Base-by-base conservation (phyloP, 306 rosid species). In the Comarum palustre region DNA sequence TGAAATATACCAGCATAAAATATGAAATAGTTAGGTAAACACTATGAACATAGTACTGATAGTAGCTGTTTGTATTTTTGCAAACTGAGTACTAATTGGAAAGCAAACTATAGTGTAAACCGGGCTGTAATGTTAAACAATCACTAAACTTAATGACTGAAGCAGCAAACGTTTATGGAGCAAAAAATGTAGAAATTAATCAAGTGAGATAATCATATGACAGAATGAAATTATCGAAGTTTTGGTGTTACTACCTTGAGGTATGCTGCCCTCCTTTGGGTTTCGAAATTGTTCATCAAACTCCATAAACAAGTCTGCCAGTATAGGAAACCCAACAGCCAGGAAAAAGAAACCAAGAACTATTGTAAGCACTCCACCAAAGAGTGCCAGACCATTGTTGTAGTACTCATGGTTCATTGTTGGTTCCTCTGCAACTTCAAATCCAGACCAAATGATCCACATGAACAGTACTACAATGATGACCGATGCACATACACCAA, bases 281-380 rank as follows among this genome's bases (percentile, higher is more conserved):
- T 45, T 69, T 34, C 50, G 84, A 58, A 86, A 17, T 73, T 81
- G 85, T 68, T 82, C 77, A 8, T 79, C 79, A 78, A 86, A 78
- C 61, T 74, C 77, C 22, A 82, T 74, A 64, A 79, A 75, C 80
- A 90, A 74, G 64, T 84, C 82, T 2, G 81, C 77, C 19, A 90
- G 74, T 39, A 90, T 79, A 66, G 92, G 90, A 66, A 87, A 65
- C 68, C 90, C 90, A 12, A 78, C 64, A 29, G 51, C 79, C 61
- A 84, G 46, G 59, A 90, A 80, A 60, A 87, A 13, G 81, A 87
- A 62, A n/a, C 89, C 89, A 12, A 84, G 74, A 71, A 89, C 74
- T 81, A 85, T 66, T 19, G 83, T 84, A 64, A 85, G 63, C 3
- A 74, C 77, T 25, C 87, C 92, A 39, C 86, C 41, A 8, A 51